Percentiles rank a stretch among this genome's conserved stretches.
Conservation (phyloP, 805 yeast genomes). For the Dipodascopsis uninucleata region DNA sequence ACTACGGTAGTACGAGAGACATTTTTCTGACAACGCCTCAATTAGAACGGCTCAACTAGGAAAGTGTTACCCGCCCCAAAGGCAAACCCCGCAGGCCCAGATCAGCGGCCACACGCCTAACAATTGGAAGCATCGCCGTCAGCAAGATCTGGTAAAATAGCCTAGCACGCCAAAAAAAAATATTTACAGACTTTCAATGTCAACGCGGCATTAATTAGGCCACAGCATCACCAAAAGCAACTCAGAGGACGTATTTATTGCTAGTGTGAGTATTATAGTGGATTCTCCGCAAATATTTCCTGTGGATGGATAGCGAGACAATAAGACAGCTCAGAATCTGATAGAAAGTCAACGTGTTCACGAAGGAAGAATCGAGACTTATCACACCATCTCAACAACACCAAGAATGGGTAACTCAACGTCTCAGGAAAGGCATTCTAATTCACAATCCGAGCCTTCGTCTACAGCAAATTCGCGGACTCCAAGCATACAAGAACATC, state of each 20-base stretch:
- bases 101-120: no score
- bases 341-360: not conserved
- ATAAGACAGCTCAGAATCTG: not conserved
- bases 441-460: slow-evolving; percentile 6
- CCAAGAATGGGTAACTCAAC: slow-evolving; percentile 25
- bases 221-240: not conserved
- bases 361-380: not conserved
- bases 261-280: not conserved
- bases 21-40: no score
- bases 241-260: not conserved
- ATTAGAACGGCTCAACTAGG: no score
- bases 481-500: slow-evolving; percentile 6
- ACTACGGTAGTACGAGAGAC: no score
- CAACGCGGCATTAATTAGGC: not conserved
- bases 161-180: no score
- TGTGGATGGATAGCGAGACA: not conserved
- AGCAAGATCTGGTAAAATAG: no score
- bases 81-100: no score
- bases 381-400: not conserved
- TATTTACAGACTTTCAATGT: no score
- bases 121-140: no score
- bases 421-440: slow-evolving; percentile 17
- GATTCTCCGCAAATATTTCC: not conserved
- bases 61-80: no score
- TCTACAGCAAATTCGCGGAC: slow-evolving; percentile 7